Evolutionary conservation across 495 filamentous ascomycete species (phyloP).

Genomic region (Talaromyces stipitatus): DNA sequence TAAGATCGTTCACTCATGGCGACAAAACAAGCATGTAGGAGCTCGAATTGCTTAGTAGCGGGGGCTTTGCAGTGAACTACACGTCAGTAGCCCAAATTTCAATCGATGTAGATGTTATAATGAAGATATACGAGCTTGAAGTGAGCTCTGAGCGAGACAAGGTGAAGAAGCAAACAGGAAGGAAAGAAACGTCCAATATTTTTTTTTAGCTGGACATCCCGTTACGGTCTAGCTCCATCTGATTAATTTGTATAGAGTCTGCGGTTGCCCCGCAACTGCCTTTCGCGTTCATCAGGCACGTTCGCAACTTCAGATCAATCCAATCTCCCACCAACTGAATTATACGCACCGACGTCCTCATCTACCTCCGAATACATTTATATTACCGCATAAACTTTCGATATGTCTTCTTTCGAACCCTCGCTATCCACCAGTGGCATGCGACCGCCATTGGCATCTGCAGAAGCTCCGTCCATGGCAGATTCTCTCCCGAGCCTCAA

Average conservation of each 20-base stretch:
- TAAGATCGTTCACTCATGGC: conserved; percentile 1
- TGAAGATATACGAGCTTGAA: neutral
- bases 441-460: conserved; percentile 56
- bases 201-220: neutral
- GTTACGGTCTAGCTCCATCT: neutral
- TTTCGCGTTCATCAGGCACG: neutral
- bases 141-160: neutral
- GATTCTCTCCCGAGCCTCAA: conserved; percentile 84
- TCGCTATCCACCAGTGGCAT: conserved; percentile 67
- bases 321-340: neutral
- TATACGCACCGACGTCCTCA: neutral
- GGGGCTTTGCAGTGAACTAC: neutral
- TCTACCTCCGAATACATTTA: neutral
- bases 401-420: conserved; percentile 71
- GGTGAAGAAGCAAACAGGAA: neutral
- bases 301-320: neutral
- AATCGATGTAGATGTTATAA: neutral
- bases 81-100: neutral
- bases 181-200: neutral
- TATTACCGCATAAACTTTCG: neutral
- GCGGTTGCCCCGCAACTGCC: conserved; percentile 7
- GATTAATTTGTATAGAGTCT: neutral
- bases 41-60: neutral
- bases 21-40: neutral
- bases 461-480: conserved; percentile 57